Conservation (phyloP, 441 rosid species). For the Manihot esculenta region DNA sequence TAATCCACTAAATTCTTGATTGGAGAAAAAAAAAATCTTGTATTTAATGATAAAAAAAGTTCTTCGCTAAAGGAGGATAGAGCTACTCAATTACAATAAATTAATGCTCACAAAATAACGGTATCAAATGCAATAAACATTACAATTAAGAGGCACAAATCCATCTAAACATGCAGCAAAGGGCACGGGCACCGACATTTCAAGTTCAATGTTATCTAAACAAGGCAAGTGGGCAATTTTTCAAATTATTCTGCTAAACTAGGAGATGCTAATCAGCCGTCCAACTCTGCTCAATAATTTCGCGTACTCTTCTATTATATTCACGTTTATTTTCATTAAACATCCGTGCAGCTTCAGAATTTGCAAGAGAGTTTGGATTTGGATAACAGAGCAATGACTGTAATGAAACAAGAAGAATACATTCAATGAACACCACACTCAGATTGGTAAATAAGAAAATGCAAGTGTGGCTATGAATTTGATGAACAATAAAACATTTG, state of each 20-base stretch:
- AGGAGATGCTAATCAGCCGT: constrained; percentile 39
- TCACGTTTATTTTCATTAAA: constrained; percentile 54
- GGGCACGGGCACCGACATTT: constrained; percentile 14
- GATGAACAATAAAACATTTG: too few species aligned
- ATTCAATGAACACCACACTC: background rate
- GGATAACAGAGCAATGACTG: constrained; percentile 57
- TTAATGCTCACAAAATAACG: too few species aligned
- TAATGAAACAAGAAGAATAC: background rate
- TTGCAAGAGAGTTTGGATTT: constrained; percentile 58
- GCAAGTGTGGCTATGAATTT: background rate
- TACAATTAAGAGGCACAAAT: constrained; percentile 26
- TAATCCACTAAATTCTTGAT: too few species aligned
- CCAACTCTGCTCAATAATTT: constrained; percentile 62
- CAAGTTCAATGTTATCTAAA: constrained; percentile 26
- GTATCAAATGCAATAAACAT: constrained; percentile 13
- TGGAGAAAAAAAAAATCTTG: too few species aligned
- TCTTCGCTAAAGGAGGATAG: too few species aligned
- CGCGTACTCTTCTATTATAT: constrained; percentile 54
- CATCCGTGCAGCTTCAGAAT: constrained; percentile 57
- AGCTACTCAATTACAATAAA: too few species aligned
- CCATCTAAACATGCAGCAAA: constrained; percentile 28
- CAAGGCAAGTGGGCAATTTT: constrained; percentile 20
- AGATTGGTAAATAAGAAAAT: background rate
- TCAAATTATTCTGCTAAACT: background rate
- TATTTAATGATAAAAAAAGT: too few species aligned